A percentile compares a stretch with the other conserved stretches of the same genome.
Conservation (phyloP, 129 eudicot genomes). For the Solidago caesia region DNA sequence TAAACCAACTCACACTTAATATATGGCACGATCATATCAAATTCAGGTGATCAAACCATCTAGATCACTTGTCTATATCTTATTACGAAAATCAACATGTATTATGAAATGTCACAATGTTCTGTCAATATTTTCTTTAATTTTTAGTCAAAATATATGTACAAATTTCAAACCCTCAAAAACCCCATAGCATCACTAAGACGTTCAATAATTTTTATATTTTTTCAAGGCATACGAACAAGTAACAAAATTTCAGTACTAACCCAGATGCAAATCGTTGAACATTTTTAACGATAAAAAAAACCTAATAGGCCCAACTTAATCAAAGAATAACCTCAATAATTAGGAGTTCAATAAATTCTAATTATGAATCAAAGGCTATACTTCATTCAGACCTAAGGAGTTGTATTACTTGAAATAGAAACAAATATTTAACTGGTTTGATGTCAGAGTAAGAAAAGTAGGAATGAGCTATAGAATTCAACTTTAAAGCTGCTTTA, state of each 20-base stretch:
- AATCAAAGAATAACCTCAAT: not conserved
- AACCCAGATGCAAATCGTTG: not conserved
- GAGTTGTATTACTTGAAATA: not conserved
- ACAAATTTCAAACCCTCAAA: not conserved
- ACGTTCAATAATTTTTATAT: not conserved
- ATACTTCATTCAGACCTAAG: not conserved
- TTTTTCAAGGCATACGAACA: not conserved
- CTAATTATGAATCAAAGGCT: not conserved
- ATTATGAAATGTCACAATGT: not conserved
- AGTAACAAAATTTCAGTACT: not conserved
- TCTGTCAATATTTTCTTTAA: no score
- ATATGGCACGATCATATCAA: not conserved
- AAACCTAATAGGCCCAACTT: not conserved
- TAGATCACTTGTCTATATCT: not conserved
- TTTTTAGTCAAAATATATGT: no score
- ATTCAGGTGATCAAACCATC: not conserved
- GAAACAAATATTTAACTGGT: no score
- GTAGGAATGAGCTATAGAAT: not conserved
- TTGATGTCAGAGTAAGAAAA: not conserved
- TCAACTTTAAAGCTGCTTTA: not conserved
- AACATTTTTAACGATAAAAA: not conserved
- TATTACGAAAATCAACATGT: constrained; percentile 2
- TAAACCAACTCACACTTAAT: constrained; percentile 10
- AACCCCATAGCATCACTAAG: not conserved
- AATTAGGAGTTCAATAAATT: no score